Evolutionary conservation across 2,329 filamentous ascomycete genomes (phyloP).

Genomic region (Fusarium sarcochroum): DNA sequence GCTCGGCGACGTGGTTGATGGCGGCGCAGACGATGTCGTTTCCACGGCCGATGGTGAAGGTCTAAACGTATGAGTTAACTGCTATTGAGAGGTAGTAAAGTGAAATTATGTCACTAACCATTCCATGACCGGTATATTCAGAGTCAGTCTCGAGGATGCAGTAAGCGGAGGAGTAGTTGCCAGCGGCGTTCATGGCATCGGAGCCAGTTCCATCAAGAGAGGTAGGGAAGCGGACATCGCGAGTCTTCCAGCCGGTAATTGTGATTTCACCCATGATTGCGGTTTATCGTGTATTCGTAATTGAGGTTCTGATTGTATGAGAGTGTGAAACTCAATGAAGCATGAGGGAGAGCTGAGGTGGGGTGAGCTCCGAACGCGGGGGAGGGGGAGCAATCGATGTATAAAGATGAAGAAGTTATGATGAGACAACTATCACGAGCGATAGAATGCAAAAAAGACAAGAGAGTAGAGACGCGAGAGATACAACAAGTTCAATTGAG

Average conservation of each 20-base stretch:
- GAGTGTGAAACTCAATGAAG: constrained; percentile 20
- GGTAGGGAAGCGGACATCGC: constrained; percentile 87
- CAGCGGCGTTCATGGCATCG: constrained; percentile 95
- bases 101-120: constrained; percentile 64
- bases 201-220: constrained; percentile 96
- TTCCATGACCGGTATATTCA: constrained; percentile 79
- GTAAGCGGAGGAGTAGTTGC: constrained; percentile 95
- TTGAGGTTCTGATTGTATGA: constrained; percentile 1
- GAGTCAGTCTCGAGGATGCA: constrained; percentile 90
- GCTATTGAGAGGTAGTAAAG: background rate
- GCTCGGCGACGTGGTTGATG: constrained; percentile 82
- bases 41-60: constrained; percentile 89
- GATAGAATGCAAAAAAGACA: background rate
- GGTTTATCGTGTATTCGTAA: constrained; percentile 5
- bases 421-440: constrained; percentile 8
- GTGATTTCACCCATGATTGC: constrained; percentile 66
- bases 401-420: constrained; percentile 10
- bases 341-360: constrained; percentile 32
- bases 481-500: constrained; percentile 29
- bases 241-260: constrained; percentile 79
- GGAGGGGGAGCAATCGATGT: constrained; percentile 35
- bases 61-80: constrained; percentile 54
- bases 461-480: background rate
- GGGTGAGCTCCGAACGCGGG: constrained; percentile 44
- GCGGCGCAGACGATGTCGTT: constrained; percentile 93